Percentiles rank a stretch among this genome's conserved stretches.
Evolutionary conservation across 139 green algal genomes (phyloP).

Genomic region (Asterochloris sp.): DNA sequence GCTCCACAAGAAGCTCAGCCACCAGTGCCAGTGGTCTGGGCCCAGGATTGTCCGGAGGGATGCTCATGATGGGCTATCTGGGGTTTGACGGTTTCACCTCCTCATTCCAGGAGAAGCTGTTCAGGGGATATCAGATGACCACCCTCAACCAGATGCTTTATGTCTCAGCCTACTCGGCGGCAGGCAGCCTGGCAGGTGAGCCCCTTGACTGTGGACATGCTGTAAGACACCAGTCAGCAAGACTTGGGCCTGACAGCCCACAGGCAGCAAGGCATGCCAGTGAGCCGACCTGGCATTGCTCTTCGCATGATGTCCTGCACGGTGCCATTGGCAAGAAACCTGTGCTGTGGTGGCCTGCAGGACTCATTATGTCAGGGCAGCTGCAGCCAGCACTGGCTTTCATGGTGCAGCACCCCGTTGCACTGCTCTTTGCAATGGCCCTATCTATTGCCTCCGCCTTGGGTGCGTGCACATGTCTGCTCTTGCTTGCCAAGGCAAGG

Average conservation of each 20-base stretch:
- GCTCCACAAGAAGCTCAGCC: not conserved
- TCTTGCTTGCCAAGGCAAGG: not conserved
- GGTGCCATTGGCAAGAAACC: too few species aligned
- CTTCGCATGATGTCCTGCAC: too few species aligned
- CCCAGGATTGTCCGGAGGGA: not conserved
- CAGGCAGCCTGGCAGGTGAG: slow-evolving; percentile 28
- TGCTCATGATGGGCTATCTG: slow-evolving; percentile 74
- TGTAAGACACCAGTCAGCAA: too few species aligned
- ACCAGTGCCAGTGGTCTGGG: too few species aligned
- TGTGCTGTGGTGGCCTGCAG: slow-evolving; percentile 25
- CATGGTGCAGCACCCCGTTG: slow-evolving; percentile 49
- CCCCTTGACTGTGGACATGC: too few species aligned
- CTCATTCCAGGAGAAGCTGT: slow-evolving; percentile 89
- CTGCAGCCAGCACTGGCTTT: slow-evolving; percentile 59
- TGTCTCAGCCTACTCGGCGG: slow-evolving; percentile 58
- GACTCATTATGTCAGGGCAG: slow-evolving; percentile 52
- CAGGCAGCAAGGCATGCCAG: too few species aligned
- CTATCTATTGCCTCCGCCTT: slow-evolving; percentile 56
- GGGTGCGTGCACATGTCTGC: slow-evolving; percentile 8
- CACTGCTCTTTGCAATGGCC: slow-evolving; percentile 45
- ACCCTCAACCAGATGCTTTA: slow-evolving; percentile 93
- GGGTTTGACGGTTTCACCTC: slow-evolving; percentile 97
- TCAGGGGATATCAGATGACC: slow-evolving; percentile 93
- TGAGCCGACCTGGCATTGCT: too few species aligned
- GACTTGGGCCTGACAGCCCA: too few species aligned